Evolutionary conservation across 2,329 filamentous ascomycete species (phyloP), one percentile per base, ranked within the genome.

Genomic region (Scedosporium aurantiacum): DNA sequence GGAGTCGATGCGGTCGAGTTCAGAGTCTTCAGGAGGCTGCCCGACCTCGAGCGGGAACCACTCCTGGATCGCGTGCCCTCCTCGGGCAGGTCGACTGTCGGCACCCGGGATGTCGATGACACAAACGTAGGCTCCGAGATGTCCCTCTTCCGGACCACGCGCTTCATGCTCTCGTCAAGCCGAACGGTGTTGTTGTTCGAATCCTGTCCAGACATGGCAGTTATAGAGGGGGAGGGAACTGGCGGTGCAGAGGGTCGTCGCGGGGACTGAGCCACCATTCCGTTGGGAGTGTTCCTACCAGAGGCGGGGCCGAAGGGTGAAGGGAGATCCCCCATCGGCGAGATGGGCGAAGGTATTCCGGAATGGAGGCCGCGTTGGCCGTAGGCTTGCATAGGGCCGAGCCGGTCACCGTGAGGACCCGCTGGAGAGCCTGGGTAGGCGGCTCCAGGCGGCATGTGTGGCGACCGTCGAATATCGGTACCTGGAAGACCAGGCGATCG

Each of bases 111-210:
- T 3, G 74, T 78, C 16, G 76, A 75, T 65, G 73, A 76, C 18
- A 79, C 69, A 57, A 81, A 77, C 0, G 74, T 78, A 3, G 79
- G 77, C 60, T 82, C 80, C 2, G 79, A 79, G 54, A 81, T 79
- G 23, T 82, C 80, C 62, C 73, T 72, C 63, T 76, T 77, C 61
- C 72, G 75, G 47, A 80, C 73, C 18, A 72, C 67, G 8, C 76
- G 74, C 65, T 73, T 79, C 67, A 72, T 72, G 1, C 70, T 67
- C 23, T 77, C 75, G 56, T 74, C 73, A 5, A 75, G 66, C 18
- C 68, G 67, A n/a, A 71, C 69, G n/a, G 67, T 57, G 10, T 60
- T 63, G 10, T 67, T 18, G n/a, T 28, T 12, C 45, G 65, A 28
- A 62, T 67, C 60, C 60, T 66, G 50, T 23, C 18, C 50, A 28